phyloP scores from a whole-genome alignment of 108 stramenopile species.

The Cyclostephanos invisitatus region DNA sequence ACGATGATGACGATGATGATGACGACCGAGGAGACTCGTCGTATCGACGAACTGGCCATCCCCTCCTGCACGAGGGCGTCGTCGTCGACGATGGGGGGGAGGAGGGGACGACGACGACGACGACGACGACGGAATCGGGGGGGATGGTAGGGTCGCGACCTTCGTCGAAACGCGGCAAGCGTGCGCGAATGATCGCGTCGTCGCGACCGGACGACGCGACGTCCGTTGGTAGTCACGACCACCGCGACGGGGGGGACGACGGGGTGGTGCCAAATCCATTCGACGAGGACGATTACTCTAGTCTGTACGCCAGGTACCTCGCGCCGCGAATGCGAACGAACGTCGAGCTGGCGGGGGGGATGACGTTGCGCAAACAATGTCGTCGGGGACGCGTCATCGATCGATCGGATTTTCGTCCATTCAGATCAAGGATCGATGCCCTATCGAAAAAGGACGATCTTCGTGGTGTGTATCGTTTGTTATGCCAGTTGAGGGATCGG shows the following conservation, averaged over 20 bases:
- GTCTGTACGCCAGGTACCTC: slow-evolving; percentile 28
- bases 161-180: too few relatives aligned
- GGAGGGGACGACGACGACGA: too few relatives aligned
- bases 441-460: slow-evolving; percentile 7
- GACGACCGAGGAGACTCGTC: not conserved
- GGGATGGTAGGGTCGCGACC: too few relatives aligned
- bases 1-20: not conserved
- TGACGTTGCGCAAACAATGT: slow-evolving; percentile 23
- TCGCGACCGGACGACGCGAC: too few relatives aligned
- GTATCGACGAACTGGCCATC: not conserved
- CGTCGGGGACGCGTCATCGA: slow-evolving; percentile 24
- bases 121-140: too few relatives aligned
- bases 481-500: slow-evolving; percentile 25
- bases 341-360: slow-evolving; percentile 19
- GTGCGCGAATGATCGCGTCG: too few relatives aligned
- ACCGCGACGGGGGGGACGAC: too few relatives aligned
- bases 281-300: slow-evolving; percentile 1
- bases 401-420: slow-evolving; percentile 9
- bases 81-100: not conserved
- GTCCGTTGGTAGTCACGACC: too few relatives aligned
- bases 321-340: slow-evolving; percentile 17
- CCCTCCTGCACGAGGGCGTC: not conserved
- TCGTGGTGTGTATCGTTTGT: slow-evolving; percentile 25
- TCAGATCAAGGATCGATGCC: slow-evolving; percentile 20
- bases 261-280: too few relatives aligned